A percentile compares a stretch with the other conserved stretches of the same genome.
Conservation (phyloP, 2,329 filamentous ascomycete genomes). For the Alternaria burnsii region DNA sequence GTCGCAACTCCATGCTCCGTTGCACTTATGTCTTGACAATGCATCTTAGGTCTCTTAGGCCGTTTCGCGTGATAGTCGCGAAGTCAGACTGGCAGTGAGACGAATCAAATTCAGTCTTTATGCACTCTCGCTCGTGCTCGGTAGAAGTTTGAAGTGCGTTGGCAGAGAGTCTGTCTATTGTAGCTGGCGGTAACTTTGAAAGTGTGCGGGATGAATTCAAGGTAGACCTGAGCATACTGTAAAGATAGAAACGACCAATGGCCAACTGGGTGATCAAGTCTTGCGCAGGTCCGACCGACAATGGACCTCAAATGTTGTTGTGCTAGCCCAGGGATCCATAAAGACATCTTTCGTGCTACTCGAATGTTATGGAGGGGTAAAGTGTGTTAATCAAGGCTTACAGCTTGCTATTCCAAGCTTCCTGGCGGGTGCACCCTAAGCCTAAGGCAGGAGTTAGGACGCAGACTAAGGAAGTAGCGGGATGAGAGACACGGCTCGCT, state of each 20-base stretch:
- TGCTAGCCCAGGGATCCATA: neutral
- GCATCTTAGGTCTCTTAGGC: neutral
- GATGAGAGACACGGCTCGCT: neutral
- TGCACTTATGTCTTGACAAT: neutral
- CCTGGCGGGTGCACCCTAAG: neutral
- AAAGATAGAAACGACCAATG: neutral
- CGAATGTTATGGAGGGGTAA: neutral
- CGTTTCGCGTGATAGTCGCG: neutral
- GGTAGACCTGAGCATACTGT: neutral
- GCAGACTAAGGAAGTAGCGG: neutral
- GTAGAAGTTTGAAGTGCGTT: neutral
- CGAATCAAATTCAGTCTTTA: neutral
- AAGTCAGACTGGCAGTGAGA: neutral
- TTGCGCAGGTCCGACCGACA: neutral
- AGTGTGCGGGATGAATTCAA: neutral
- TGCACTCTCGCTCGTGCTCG: neutral
- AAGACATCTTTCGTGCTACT: neutral
- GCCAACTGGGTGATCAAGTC: neutral
- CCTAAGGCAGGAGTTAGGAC: neutral
- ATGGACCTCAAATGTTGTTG: neutral
- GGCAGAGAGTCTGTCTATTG: neutral
- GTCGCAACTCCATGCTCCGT: neutral
- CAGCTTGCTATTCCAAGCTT: neutral
- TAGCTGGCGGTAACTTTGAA: neutral
- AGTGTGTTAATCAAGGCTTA: neutral